These are phyloP conservation scores for Leptodontidium sp. DNA, from an alignment of 2,329 filamentous ascomycete genomes.

Conservation along the genomic window DNA sequence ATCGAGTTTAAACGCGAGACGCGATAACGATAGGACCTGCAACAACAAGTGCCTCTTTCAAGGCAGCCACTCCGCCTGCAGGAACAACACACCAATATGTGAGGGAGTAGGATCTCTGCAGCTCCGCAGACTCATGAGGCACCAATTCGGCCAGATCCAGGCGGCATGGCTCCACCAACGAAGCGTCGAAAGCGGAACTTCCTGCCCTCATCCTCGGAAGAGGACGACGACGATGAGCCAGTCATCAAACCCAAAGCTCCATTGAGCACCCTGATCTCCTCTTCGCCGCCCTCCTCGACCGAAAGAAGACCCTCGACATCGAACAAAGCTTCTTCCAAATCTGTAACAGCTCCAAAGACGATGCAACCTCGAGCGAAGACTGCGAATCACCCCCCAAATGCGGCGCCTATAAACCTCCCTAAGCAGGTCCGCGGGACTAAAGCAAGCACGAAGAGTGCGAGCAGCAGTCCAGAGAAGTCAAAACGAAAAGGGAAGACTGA, in stretches of 20 bases:
- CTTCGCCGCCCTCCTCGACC: slow-evolving; percentile 36
- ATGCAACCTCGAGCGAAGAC: slow-evolving; percentile 40
- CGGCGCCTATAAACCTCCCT: slow-evolving; percentile 41
- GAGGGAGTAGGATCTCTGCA: background rate
- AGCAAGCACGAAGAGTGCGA: slow-evolving; percentile 46
- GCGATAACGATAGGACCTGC: slow-evolving; percentile 12
- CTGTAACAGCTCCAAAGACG: slow-evolving; percentile 44
- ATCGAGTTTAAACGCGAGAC: background rate
- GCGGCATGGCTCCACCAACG: slow-evolving; percentile 46
- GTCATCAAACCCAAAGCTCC: slow-evolving; percentile 32
- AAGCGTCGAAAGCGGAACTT: slow-evolving; percentile 63
- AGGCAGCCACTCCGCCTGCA: slow-evolving; percentile 7
- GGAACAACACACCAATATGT: slow-evolving; percentile 19
- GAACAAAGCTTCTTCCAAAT: slow-evolving; percentile 26
- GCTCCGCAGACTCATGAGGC: slow-evolving; percentile 19
- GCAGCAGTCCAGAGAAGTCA: slow-evolving; percentile 56
- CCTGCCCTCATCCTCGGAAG: slow-evolving; percentile 51
- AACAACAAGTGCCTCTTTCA: slow-evolving; percentile 1
- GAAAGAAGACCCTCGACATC: slow-evolving; percentile 17
- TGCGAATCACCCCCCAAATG: slow-evolving; percentile 42
- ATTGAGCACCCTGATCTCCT: slow-evolving; percentile 37
- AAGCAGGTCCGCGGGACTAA: slow-evolving; percentile 42
- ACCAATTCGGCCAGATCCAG: slow-evolving; percentile 9
- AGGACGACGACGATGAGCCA: slow-evolving; percentile 58
- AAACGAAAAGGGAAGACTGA: slow-evolving; percentile 52